phyloP scores from a whole-genome alignment of 352 stramenopile species.

The Phytophthora pisi region DNA sequence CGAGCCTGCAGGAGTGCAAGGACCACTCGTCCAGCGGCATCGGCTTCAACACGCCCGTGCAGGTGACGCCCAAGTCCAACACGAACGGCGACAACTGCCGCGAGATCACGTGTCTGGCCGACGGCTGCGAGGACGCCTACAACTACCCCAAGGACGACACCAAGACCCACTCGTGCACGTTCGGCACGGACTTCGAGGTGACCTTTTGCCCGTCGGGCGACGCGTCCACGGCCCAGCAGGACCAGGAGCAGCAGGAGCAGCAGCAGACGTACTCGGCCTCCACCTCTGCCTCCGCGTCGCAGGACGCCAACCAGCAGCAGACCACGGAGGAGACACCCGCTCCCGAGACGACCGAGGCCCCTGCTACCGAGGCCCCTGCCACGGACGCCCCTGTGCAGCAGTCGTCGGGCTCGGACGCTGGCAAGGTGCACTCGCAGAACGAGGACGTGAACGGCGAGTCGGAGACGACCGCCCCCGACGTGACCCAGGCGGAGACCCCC shows the following conservation, averaged over 20 bases:
- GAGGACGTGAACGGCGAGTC: constrained; percentile 20
- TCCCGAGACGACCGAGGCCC: constrained; percentile 12
- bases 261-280: constrained; percentile 23
- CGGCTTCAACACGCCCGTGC: constrained; percentile 74
- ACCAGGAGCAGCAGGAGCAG: constrained; percentile 1
- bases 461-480: constrained; percentile 15
- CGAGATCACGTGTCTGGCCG: constrained; percentile 56
- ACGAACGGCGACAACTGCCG: constrained; percentile 65
- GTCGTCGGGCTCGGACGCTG: constrained; percentile 23
- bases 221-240: constrained; percentile 9
- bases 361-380: constrained; percentile 5
- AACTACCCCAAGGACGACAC: constrained; percentile 68
- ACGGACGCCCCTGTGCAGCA: constrained; percentile 30
- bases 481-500: constrained; percentile 14
- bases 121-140: constrained; percentile 74
- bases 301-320: constrained; percentile 22
- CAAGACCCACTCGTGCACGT: constrained; percentile 74
- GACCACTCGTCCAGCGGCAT: constrained; percentile 52
- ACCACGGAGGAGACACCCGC: constrained; percentile 23
- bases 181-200: constrained; percentile 66
- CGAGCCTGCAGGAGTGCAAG: constrained; percentile 71
- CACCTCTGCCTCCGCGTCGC: constrained; percentile 5
- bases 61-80: constrained; percentile 61
- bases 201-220: constrained; percentile 67
- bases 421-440: constrained; percentile 30